Evolutionary conservation across 2,329 filamentous ascomycete species (phyloP).

Genomic region (Cyanodermella asteris): DNA sequence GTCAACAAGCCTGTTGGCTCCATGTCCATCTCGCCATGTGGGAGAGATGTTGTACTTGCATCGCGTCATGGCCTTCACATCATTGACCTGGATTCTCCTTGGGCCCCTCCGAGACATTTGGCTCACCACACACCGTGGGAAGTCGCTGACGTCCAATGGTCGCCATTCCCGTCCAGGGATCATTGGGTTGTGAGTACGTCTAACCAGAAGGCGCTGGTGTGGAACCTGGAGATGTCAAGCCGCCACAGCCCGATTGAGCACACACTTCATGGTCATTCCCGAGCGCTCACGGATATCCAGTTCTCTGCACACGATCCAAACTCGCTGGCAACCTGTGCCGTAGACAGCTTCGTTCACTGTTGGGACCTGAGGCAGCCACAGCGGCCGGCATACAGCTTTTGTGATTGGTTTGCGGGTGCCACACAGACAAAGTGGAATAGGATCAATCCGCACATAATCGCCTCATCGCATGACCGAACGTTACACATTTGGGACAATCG

Average conservation of each 20-base stretch:
- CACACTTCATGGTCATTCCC: conserved; percentile 62
- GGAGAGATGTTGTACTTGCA: conserved; percentile 73
- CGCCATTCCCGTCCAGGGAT: conserved; percentile 68
- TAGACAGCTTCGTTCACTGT: conserved; percentile 80
- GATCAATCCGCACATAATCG: conserved; percentile 65
- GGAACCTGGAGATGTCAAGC: conserved; percentile 57
- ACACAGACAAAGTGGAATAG: conserved; percentile 93
- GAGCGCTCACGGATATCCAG: conserved; percentile 90
- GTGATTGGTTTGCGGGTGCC: conserved; percentile 81
- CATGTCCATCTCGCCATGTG: conserved; percentile 78
- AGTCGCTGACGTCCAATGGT: conserved; percentile 93
- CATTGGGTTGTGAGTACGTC: conserved; percentile 90
- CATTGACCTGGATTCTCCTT: conserved; percentile 77
- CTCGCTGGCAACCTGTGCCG: conserved; percentile 68
- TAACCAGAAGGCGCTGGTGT: conserved; percentile 83
- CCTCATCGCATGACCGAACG: conserved; percentile 74
- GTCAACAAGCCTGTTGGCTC: conserved; percentile 65
- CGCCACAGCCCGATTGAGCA: conserved; percentile 70
- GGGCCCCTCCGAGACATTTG: conserved; percentile 65
- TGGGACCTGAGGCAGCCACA: conserved; percentile 67
- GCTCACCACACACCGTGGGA: conserved; percentile 82
- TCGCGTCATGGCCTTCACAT: conserved; percentile 64
- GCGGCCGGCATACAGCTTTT: conserved; percentile 58
- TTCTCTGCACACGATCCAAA: conserved; percentile 88
- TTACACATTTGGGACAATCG: conserved; percentile 81